phyloP scores from a whole-genome alignment of 2,329 filamentous ascomycete genomes.

The Monascus ruber region DNA sequence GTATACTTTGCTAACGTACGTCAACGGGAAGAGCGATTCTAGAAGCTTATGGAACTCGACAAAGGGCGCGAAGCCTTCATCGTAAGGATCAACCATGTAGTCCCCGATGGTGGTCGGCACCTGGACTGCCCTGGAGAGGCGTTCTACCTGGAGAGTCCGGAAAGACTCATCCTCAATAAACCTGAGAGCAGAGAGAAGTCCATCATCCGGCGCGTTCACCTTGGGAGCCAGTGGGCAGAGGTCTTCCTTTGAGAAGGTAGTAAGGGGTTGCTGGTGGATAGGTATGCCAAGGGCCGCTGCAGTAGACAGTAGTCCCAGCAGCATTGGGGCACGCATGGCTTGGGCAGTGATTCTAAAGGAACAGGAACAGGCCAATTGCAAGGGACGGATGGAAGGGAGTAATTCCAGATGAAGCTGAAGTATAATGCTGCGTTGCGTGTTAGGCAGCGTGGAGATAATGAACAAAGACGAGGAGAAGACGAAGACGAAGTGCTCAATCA shows the following conservation, averaged over 20 bases:
- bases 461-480: no score
- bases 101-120: slow-evolving; percentile 38
- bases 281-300: slow-evolving; percentile 13
- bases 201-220: slow-evolving; percentile 15
- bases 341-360: no score
- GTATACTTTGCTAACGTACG: slow-evolving; percentile 20
- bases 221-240: slow-evolving; percentile 21
- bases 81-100: slow-evolving; percentile 36
- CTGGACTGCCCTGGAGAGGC: slow-evolving; percentile 46
- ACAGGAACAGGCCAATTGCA: no score
- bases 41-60: slow-evolving; percentile 43
- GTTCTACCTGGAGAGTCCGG: slow-evolving; percentile 32
- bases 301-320: no score
- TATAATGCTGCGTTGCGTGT: no score
- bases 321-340: no score
- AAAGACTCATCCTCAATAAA: slow-evolving; percentile 19
- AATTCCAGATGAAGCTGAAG: no score
- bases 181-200: slow-evolving; percentile 14
- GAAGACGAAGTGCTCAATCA: no score
- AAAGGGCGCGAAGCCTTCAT: slow-evolving; percentile 50
- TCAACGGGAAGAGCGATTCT: slow-evolving; percentile 39
- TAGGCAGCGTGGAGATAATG: no score
- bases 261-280: slow-evolving; percentile 13
- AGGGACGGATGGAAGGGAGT: no score
- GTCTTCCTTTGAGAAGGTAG: slow-evolving; percentile 5